A percentile compares a stretch with the other conserved stretches of the same genome.
Evolutionary conservation across 805 yeast genomes (phyloP).

Genomic region (Peterozyma toletana): DNA sequence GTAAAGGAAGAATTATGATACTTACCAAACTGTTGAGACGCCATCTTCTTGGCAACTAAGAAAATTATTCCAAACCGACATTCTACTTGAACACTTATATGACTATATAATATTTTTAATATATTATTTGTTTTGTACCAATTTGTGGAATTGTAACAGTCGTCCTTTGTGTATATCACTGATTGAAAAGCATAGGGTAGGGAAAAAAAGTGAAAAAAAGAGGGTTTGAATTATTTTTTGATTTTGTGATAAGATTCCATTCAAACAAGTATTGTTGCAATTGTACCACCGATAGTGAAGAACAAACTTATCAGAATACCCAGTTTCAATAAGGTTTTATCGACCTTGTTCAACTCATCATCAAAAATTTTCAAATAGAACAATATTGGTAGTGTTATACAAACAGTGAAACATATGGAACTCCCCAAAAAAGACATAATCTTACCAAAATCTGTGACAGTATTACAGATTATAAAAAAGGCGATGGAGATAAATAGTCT

Average conservation of each 20-base stretch:
- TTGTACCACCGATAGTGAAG: conserved; percentile 53
- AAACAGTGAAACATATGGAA: conserved; percentile 70
- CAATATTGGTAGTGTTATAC: conserved; percentile 68
- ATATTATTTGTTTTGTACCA: too few relatives aligned
- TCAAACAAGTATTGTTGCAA: conserved; percentile 31
- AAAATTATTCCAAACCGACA: too few relatives aligned
- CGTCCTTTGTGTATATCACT: too few relatives aligned
- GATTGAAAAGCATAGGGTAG: conserved; percentile 26
- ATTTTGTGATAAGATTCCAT: not conserved
- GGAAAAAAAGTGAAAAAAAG: conserved; percentile 15
- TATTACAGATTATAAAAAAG: conserved; percentile 52
- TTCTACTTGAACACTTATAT: too few relatives aligned
- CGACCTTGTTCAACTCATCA: conserved; percentile 30
- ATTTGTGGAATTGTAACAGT: too few relatives aligned
- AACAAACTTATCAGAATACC: conserved; percentile 37
- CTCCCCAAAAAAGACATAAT: conserved; percentile 79
- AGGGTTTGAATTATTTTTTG: too few relatives aligned
- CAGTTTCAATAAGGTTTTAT: conserved; percentile 30
- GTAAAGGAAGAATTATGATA: not conserved
- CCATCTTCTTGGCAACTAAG: conserved; percentile 12
- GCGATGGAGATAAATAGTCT: conserved; percentile 44
- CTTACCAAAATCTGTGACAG: conserved; percentile 74
- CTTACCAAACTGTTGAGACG: conserved; percentile 22
- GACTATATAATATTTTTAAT: too few relatives aligned
- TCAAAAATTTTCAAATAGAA: conserved; percentile 60